Percentiles rank a stretch among this genome's conserved stretches.
These are phyloP conservation scores for Xylaria arbuscula DNA, from an alignment of 2,329 filamentous ascomycete genomes.

Conservation along the genomic window DNA sequence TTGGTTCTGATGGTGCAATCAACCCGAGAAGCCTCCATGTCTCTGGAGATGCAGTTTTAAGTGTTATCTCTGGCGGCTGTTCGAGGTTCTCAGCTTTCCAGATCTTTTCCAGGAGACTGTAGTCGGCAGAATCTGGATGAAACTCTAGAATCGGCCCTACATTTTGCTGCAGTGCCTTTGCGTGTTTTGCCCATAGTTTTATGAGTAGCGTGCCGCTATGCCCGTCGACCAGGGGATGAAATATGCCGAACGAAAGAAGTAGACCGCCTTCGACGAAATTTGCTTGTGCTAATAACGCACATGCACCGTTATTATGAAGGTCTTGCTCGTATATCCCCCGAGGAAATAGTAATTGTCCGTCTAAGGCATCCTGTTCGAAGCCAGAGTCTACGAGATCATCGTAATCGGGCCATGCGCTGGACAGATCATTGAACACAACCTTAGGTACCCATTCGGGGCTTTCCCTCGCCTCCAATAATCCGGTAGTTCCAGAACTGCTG, in stretches of 20 bases:
- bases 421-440: constrained; percentile 18
- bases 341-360: constrained; percentile 13
- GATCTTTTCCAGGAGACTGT: constrained; percentile 13
- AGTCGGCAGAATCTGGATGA: constrained; percentile 15
- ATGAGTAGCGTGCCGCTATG: constrained; percentile 19
- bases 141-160: constrained; percentile 7
- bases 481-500: neutral
- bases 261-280: constrained; percentile 20
- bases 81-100: constrained; percentile 15
- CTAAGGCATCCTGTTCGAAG: constrained; percentile 17
- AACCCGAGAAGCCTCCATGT: constrained; percentile 23
- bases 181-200: constrained; percentile 21
- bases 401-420: constrained; percentile 14
- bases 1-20: constrained; percentile 14
- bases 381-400: constrained; percentile 17
- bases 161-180: constrained; percentile 9
- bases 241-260: constrained; percentile 23
- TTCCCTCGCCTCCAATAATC: constrained; percentile 9
- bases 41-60: constrained; percentile 8
- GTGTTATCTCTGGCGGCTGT: neutral
- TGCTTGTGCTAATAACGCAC: constrained; percentile 13
- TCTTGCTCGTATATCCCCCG: constrained; percentile 14
- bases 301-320: constrained; percentile 6
- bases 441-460: constrained; percentile 13
- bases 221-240: constrained; percentile 16